Evolutionary conservation across 1,284 basidiomycete species (phyloP).

Genomic region (Ceratobasidium sp.): DNA sequence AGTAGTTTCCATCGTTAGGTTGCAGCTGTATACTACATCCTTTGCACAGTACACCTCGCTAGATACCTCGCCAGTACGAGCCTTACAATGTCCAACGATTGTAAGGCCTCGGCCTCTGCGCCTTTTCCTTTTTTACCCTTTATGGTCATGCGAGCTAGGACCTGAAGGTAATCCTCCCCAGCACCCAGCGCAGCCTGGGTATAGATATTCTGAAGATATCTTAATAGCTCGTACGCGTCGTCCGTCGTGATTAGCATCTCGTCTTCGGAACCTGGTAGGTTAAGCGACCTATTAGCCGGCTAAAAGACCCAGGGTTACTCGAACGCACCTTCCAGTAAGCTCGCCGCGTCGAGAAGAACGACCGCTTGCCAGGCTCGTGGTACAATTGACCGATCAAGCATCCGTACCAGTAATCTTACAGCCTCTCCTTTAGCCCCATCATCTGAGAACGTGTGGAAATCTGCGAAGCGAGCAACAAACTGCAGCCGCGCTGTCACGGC

Average conservation of each 20-base stretch:
- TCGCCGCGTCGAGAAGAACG: conserved; percentile 49
- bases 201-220: conserved; percentile 51
- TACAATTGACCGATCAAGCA: conserved; percentile 49
- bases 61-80: conserved; percentile 50
- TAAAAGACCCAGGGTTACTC: not conserved
- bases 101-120: conserved; percentile 44
- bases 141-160: conserved; percentile 43
- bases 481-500: conserved; percentile 46
- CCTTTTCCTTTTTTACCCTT: conserved; percentile 24
- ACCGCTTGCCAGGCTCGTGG: conserved; percentile 52
- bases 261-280: conserved; percentile 46
- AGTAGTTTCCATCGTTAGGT: too few relatives aligned
- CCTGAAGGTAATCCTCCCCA: conserved; percentile 49
- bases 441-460: conserved; percentile 49
- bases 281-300: not conserved
- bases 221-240: conserved; percentile 50
- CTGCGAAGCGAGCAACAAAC: conserved; percentile 50
- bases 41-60: conserved; percentile 46
- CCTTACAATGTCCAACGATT: conserved; percentile 49
- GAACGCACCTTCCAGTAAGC: conserved; percentile 49
- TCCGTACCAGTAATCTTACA: conserved; percentile 45
- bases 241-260: conserved; percentile 49
- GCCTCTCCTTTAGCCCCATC: conserved; percentile 50
- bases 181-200: conserved; percentile 49
- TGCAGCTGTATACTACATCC: not conserved